Base-by-base conservation (phyloP, 805 yeast genomes). In the Saturnispora sekii region DNA sequence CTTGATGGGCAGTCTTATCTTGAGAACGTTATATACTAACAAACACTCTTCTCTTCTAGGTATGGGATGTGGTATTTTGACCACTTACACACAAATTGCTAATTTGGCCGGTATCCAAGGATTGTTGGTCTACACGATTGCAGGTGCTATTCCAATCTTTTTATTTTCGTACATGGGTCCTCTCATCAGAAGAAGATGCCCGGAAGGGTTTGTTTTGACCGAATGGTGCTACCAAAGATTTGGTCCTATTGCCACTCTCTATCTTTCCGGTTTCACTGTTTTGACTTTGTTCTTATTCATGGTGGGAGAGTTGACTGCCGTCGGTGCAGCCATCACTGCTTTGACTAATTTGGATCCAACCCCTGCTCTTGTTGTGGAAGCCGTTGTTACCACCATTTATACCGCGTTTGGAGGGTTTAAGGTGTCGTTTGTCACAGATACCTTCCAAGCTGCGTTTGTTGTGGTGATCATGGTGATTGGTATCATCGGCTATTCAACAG, bases 211-310 rank as follows among this genome's bases (percentile, higher is more conserved):
- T 60, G 88, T 89, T 26, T 66, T 89, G 53, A 87, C 96, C 4
- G 96, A 89, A 60, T 89, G 97, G 97, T 90, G 86, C n/a, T 75
- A 85, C 57, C 76, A 76, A 39, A 69, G 96, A 53, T 89, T 73
- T 59, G 97, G 96, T 2, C 59, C 70, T 5, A 63, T 81, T 12
- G 71, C 95, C 3, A 83, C 86, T 1, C 65, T 86, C 52, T 84
- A 86, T 53, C 64, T 89, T 38, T 81, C 94, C 11, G 78, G 77
- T 38, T 85, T 88, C 62, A 86, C 96, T 1, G 74, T 89, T 43
- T 70, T 89, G 51, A 88, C 96, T 8, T 74, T 89, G 73, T 86
- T 79, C 58, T 69, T 89, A 53, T 88, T 81, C 61, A 82, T 87
- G 88, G 82, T 87, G 41, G 83, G 89, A 21, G 97, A 89, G 61